Base-by-base conservation (phyloP, 805 yeast genomes). In the Candida multigemmis region DNA sequence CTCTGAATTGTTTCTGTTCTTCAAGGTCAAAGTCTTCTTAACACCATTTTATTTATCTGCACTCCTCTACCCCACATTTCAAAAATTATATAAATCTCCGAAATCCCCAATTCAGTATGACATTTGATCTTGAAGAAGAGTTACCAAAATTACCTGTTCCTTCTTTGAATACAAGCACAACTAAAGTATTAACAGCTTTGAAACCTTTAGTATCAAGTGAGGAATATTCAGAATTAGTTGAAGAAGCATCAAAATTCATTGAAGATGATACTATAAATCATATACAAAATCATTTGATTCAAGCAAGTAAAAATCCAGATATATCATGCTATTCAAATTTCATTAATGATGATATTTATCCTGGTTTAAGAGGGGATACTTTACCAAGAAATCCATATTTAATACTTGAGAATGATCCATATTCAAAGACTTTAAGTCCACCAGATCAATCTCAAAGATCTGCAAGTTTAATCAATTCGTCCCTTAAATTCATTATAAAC, bases 381-480 rank as follows among this genome's bases (percentile, higher is more conserved):
- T 54, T 81, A 22, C 93, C 93, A 4, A 59, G 89, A 34, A 81
- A 80, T 45, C 93, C 93, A 2, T 80, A 77, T 41, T 62, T 81
- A 37, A 69, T 81, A 7, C 49, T 81, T 11, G 85, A 79, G 36
- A 79, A 79, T 43, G 93, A 81, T 37, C 87, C 89, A 1, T 62
- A 73, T 35, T 63, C 72, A 11, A 53, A 53, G 41, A 60, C 67
- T 11, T 46, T 61, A 30, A 68, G 67, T 32, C 77, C 77, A 4
- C 81, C 84, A 10, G 59, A 69, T 27, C 93, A 81, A 52, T 58
- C 72, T 7, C 77, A 74, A 35, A 49, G 89, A 19, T 77, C 87
- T 6, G 74, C 87, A 2, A 75, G 70, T 15, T 52, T 81, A 35
- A 64, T 78, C 15, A 68, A 73, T 28, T 77, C 86, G 4, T 65